These are phyloP conservation scores for Gossypium laxum DNA, from an alignment of 441 rosid genomes.

Conservation along the genomic window DNA sequence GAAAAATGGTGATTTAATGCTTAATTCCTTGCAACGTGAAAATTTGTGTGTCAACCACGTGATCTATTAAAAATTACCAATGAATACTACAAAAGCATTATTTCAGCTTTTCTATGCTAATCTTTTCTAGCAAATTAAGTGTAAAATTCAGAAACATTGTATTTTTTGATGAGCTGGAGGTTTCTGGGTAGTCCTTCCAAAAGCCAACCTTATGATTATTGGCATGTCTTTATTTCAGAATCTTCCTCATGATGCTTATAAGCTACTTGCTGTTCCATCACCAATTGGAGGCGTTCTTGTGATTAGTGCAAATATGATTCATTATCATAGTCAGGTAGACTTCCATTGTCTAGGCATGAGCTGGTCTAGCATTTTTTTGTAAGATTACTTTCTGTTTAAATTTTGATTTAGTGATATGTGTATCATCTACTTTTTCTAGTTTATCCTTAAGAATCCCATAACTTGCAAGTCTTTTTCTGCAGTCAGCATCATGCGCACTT, in stretches of 20 bases:
- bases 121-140: constrained; percentile 3
- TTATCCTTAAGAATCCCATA: constrained; percentile 10
- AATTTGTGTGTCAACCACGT: neutral
- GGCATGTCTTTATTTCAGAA: constrained; percentile 42
- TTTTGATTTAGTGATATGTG: constrained; percentile 6
- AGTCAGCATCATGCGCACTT: constrained; percentile 84
- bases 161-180: constrained; percentile 8
- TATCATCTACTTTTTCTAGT: constrained; percentile 5
- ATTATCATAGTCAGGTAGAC: constrained; percentile 89
- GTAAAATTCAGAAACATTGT: constrained; percentile 1
- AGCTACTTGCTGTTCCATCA: constrained; percentile 92
- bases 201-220: neutral
- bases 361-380: constrained; percentile 9
- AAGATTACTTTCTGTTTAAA: constrained; percentile 10
- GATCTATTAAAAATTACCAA: neutral
- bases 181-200: neutral
- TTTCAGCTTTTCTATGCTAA: neutral
- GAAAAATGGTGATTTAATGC: neutral
- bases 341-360: constrained; percentile 13
- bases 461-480: constrained; percentile 33
- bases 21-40: constrained; percentile 2
- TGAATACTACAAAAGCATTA: neutral
- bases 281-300: constrained; percentile 98
- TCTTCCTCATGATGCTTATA: constrained; percentile 92
- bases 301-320: constrained; percentile 70